phyloP scores from a whole-genome alignment of 2,329 filamentous ascomycete genomes.

The Exophiala viscosa region DNA sequence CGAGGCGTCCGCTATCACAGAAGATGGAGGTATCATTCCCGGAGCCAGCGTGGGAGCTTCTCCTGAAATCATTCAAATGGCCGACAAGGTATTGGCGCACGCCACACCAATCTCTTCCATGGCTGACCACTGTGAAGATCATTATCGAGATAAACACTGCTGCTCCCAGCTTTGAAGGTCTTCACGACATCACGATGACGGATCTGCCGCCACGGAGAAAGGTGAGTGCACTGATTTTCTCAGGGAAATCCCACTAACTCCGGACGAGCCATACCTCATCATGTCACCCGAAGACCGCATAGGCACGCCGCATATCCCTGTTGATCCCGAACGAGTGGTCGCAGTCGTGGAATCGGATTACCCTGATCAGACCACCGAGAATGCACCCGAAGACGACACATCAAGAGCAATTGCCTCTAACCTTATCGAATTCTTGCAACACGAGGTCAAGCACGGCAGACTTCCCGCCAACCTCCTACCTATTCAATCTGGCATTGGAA shows the following conservation, averaged over 20 bases:
- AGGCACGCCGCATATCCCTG: conserved; percentile 73
- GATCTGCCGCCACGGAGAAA: conserved; percentile 76
- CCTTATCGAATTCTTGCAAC: conserved; percentile 80
- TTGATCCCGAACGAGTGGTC: conserved; percentile 80
- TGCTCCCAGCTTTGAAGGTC: conserved; percentile 76
- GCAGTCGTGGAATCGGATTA: conserved; percentile 83
- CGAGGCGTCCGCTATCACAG: conserved; percentile 80
- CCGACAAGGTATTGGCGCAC: conserved; percentile 62
- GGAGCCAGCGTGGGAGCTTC: conserved; percentile 82
- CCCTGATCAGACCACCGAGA: conserved; percentile 70
- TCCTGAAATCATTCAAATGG: conserved; percentile 83
- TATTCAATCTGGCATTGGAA: conserved; percentile 83
- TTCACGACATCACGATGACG: conserved; percentile 90
- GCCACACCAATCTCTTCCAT: not conserved
- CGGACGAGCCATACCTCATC: conserved; percentile 56
- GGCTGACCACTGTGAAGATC: conserved; percentile 44
- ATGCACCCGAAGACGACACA: conserved; percentile 69
- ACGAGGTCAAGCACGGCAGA: conserved; percentile 75
- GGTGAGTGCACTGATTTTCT: conserved; percentile 34
- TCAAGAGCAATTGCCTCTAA: conserved; percentile 72
- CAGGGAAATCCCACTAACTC: not conserved
- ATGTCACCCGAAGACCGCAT: conserved; percentile 84
- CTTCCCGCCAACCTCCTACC: conserved; percentile 74
- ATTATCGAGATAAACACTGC: conserved; percentile 91
- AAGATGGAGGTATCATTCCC: conserved; percentile 83